Evolutionary conservation across 1,139 yeast genomes (phyloP).

Genomic region (Arxiozyma telluris): DNA sequence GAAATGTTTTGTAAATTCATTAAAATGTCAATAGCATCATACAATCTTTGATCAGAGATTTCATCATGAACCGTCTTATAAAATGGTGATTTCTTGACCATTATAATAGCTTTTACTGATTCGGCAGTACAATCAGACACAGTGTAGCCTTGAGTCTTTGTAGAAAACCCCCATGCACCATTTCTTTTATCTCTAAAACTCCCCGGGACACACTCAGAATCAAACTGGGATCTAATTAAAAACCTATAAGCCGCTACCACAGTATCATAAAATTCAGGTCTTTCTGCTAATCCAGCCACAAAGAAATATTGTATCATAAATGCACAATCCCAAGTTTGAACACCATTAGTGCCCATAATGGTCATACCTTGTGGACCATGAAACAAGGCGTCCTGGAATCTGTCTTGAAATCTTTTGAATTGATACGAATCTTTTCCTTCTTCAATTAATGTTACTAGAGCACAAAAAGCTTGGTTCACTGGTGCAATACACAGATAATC

Average conservation of each 20-base stretch:
- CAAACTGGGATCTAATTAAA: slow-evolving; percentile 75
- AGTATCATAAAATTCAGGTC: slow-evolving; percentile 55
- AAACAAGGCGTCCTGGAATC: slow-evolving; percentile 71
- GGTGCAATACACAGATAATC: slow-evolving; percentile 88
- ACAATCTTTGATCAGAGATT: slow-evolving; percentile 46
- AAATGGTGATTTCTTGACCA: slow-evolving; percentile 66
- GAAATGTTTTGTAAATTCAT: slow-evolving; percentile 69
- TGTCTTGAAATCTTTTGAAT: slow-evolving; percentile 45
- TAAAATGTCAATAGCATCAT: slow-evolving; percentile 64
- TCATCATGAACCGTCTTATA: slow-evolving; percentile 43
- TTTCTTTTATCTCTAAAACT: slow-evolving; percentile 73
- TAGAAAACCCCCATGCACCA: slow-evolving; percentile 98
- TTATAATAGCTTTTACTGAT: slow-evolving; percentile 83
- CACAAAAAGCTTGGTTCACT: slow-evolving; percentile 76
- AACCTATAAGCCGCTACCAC: slow-evolving; percentile 60
- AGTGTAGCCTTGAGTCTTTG: slow-evolving; percentile 91
- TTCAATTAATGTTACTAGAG: slow-evolving; percentile 57
- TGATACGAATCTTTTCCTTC: slow-evolving; percentile 63
- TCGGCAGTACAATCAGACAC: slow-evolving; percentile 98
- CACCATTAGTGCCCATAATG: slow-evolving; percentile 95
- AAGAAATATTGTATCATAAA: slow-evolving; percentile 80
- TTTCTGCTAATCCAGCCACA: slow-evolving; percentile 67
- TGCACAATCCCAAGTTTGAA: slow-evolving; percentile 95
- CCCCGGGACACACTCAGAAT: slow-evolving; percentile 67
- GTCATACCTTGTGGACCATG: slow-evolving; percentile 89